A percentile compares a stretch with the other conserved stretches of the same genome.
Evolutionary conservation across 2,329 filamentous ascomycete species (phyloP).

Genomic region (Byssochlamys sp.): DNA sequence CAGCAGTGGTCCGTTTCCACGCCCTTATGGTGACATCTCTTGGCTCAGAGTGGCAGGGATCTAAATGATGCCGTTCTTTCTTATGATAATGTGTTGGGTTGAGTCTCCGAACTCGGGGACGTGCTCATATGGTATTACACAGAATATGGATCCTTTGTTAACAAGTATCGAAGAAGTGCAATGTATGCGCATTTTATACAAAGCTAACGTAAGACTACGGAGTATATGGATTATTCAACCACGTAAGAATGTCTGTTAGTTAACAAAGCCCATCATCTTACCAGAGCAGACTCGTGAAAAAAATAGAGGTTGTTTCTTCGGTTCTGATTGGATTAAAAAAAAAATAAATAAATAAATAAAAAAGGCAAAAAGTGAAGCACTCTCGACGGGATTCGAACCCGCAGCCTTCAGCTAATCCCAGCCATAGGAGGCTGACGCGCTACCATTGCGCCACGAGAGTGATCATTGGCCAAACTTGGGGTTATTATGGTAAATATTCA

Average conservation of each 20-base stretch:
- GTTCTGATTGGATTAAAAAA: too few species aligned
- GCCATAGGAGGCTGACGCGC: not conserved
- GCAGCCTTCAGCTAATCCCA: not conserved
- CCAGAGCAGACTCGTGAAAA: too few species aligned
- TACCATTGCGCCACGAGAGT: not conserved
- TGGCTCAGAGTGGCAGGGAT: not conserved
- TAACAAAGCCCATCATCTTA: too few species aligned
- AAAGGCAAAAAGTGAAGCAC: not conserved
- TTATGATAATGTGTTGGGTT: not conserved
- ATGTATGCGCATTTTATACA: not conserved
- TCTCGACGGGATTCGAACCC: not conserved
- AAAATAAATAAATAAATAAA: too few species aligned
- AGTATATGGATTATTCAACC: not conserved
- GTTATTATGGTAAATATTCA: too few species aligned
- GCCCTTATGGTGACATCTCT: not conserved
- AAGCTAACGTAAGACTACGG: not conserved
- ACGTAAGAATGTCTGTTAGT: not conserved
- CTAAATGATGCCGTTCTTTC: not conserved
- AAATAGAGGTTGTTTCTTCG: too few species aligned
- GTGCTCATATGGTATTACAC: not conserved
- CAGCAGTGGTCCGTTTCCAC: not conserved
- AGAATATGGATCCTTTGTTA: not conserved
- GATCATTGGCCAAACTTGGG: not conserved
- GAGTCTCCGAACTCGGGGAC: not conserved
- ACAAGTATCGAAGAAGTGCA: not conserved